A percentile compares a stretch with the other conserved stretches of the same genome.
Evolutionary conservation across 23 red algal genomes (phyloP).

Genomic region (Cyanidium caldarium): DNA sequence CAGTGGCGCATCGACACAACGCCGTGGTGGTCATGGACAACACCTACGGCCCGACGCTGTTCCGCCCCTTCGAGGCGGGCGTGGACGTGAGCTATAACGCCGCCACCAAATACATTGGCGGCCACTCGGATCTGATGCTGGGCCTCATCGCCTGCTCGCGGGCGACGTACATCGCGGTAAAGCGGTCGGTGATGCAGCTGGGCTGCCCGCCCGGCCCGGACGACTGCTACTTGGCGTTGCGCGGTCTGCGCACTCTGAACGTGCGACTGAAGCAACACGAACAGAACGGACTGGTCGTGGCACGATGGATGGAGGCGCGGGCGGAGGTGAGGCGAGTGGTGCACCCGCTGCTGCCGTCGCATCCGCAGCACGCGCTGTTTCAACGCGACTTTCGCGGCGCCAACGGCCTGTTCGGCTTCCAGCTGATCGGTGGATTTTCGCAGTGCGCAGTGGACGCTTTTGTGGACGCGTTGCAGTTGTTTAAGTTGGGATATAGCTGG

Average conservation of each 20-base stretch:
- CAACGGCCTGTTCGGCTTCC: slow-evolving; percentile 66
- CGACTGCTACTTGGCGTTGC: slow-evolving; percentile 85
- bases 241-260: slow-evolving; percentile 66
- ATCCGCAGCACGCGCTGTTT: slow-evolving; percentile 93
- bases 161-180: slow-evolving; percentile 63
- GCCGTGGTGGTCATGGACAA: slow-evolving; percentile 81
- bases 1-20: slow-evolving; percentile 34
- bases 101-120: slow-evolving; percentile 83
- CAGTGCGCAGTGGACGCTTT: slow-evolving; percentile 56
- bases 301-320: slow-evolving; percentile 65
- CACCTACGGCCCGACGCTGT: slow-evolving; percentile 82
- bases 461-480: slow-evolving; percentile 61
- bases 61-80: slow-evolving; percentile 53
- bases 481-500: slow-evolving; percentile 69
- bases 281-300: slow-evolving; percentile 30
- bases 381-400: slow-evolving; percentile 67
- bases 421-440: slow-evolving; percentile 48
- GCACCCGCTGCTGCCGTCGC: slow-evolving; percentile 65
- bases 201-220: slow-evolving; percentile 91
- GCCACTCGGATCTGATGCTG: slow-evolving; percentile 98
- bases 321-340: slow-evolving; percentile 68
- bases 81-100: slow-evolving; percentile 85
- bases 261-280: slow-evolving; percentile 81
- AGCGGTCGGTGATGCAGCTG: slow-evolving; percentile 58
- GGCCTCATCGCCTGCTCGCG: slow-evolving; percentile 47